Conservation (phyloP, 2,329 filamentous ascomycete species). For the Coniochaeta sp. region DNA sequence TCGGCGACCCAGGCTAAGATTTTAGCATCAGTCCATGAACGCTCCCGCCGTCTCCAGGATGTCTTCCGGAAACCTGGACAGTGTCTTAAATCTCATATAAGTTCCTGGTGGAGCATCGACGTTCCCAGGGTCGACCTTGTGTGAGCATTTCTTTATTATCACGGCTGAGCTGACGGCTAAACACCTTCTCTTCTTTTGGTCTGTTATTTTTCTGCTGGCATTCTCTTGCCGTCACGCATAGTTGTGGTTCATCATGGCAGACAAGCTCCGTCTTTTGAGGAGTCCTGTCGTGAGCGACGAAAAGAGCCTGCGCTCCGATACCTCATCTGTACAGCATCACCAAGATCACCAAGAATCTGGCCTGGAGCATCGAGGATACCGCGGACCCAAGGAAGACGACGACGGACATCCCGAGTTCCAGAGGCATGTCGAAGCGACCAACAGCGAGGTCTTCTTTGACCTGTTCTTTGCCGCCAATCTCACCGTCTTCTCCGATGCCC, state of each 20-base stretch:
- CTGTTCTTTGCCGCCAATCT: slow-evolving; percentile 59
- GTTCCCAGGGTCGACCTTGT: not conserved
- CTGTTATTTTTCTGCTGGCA: not conserved
- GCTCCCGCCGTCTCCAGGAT: not conserved
- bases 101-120: not conserved
- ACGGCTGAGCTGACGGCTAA: not conserved
- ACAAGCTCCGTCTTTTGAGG: not conserved
- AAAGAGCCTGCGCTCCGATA: not conserved
- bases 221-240: not conserved
- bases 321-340: not conserved
- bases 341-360: not conserved
- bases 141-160: not conserved
- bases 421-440: not conserved
- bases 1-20: not conserved
- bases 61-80: not conserved
- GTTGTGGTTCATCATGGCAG: not conserved
- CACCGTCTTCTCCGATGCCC: slow-evolving; percentile 47
- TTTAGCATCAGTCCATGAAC: no score
- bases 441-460: slow-evolving; percentile 48
- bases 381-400: not conserved
- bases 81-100: not conserved
- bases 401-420: not conserved
- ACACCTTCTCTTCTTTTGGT: not conserved
- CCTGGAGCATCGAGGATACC: not conserved
- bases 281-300: not conserved